Base-by-base conservation (phyloP, 495 filamentous ascomycete genomes). In the Neurospora africana region DNA sequence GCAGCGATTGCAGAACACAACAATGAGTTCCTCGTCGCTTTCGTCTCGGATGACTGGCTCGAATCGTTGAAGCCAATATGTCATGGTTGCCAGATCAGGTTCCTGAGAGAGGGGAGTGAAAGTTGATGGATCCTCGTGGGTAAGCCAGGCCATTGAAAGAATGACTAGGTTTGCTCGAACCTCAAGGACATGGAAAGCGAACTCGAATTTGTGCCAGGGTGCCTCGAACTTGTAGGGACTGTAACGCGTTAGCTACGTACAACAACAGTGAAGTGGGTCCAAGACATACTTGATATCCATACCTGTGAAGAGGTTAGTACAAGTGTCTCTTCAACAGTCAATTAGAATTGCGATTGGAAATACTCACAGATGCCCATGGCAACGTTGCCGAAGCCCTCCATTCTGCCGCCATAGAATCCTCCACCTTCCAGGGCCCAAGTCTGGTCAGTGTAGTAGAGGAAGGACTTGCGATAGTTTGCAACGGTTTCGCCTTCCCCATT, bases 361-460 rank as follows among this genome's bases (percentile, higher is more conserved):
- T 58, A 75, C 92, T 88, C 92, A 87, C 95, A 97, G 73, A 98
- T 97, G 8, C 94, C 95, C 78, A 93, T 91, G 4, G 92, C 89
- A 13, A 92, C 89, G 8, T 87, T 83, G n/a, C 86, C 87, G 35
- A 88, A 73, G n/a, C 79, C 82, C 7, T 82, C 83, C 23, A 90
- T 78, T 5, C 80, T 74, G 3, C 85, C 87, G 43, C 78, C 75
- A 78, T 78, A 90, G 76, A 91, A 93, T 19, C 90, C 90, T 5
- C 83, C 81, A 13, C 93, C 92, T 81, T 97, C 94, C 3, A 85
- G 79, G 1, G 95, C 93, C 95, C 95, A 99, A 0, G 89, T 92
- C 77, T 93, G 93, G 77, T 98, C 95, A 1, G 93, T 95, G 81
- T 92, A 92, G 80, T 95, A 98, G 71, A 99, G 86, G 75, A 94